phyloP scores from a whole-genome alignment of 2,329 filamentous ascomycete species.

The Botrytis squamosa region DNA sequence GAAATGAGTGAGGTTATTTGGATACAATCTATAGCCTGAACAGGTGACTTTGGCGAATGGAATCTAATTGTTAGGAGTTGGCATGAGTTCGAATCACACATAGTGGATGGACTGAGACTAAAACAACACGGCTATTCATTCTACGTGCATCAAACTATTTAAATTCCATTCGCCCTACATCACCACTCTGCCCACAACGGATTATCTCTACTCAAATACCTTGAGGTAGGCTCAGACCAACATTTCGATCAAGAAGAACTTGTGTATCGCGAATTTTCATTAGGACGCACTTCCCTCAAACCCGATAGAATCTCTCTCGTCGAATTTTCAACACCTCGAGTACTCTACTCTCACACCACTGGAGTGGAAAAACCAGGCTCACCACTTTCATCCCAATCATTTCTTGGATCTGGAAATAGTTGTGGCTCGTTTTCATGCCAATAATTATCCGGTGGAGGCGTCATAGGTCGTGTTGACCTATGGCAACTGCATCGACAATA shows the following conservation, averaged over 20 bases:
- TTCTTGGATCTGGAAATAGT: neutral
- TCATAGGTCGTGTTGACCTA: neutral
- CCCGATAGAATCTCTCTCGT: neutral
- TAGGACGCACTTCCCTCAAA: neutral
- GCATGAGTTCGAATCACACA: neutral
- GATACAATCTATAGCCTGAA: neutral
- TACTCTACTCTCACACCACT: neutral
- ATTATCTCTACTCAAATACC: neutral
- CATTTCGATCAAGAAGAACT: neutral
- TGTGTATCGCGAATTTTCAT: neutral
- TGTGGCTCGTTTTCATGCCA: neutral
- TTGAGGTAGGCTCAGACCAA: neutral
- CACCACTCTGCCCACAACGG: neutral
- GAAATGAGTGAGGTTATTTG: conserved; percentile 25
- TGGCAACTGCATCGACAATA: neutral
- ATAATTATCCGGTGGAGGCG: neutral
- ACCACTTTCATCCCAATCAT: neutral
- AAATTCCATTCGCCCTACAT: neutral
- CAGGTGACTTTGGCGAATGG: neutral
- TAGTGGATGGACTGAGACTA: neutral
- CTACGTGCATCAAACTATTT: neutral
- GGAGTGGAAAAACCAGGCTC: neutral
- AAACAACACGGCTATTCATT: neutral
- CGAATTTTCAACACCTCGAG: neutral
- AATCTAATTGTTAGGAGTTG: neutral